phyloP scores from a whole-genome alignment of 2,329 filamentous ascomycete species.

The Epichloe elymi region DNA sequence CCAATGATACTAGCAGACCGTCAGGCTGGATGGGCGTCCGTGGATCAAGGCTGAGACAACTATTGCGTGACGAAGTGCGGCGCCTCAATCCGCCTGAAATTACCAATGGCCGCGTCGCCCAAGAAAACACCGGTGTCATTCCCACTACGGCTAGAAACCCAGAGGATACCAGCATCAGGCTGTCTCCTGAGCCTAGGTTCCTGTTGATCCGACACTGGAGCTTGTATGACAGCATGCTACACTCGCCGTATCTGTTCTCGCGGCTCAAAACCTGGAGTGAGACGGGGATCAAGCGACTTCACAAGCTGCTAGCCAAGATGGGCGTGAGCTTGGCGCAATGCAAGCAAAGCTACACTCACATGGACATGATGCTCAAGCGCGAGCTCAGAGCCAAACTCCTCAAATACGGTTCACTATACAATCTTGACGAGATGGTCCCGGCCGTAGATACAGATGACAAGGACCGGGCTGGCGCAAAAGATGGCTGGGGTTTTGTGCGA shows the following conservation, averaged over 20 bases:
- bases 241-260: constrained; percentile 88
- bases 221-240: constrained; percentile 95
- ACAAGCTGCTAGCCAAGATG: constrained; percentile 96
- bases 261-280: constrained; percentile 92
- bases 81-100: constrained; percentile 74
- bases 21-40: constrained; percentile 72
- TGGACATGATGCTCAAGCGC: constrained; percentile 94
- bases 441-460: constrained; percentile 57
- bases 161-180: constrained; percentile 79
- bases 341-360: constrained; percentile 91
- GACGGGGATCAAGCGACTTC: constrained; percentile 69
- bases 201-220: constrained; percentile 93
- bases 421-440: constrained; percentile 85
- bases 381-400: constrained; percentile 73
- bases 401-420: constrained; percentile 86
- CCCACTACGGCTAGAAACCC: constrained; percentile 79
- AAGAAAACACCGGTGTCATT: constrained; percentile 67
- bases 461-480: constrained; percentile 59
- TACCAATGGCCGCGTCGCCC: constrained; percentile 45
- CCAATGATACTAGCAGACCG: constrained; percentile 40
- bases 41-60: constrained; percentile 70
- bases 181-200: constrained; percentile 89
- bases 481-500: constrained; percentile 93
- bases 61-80: constrained; percentile 84
- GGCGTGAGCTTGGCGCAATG: constrained; percentile 88